These are phyloP conservation scores for Xylariaceae sp. DNA, from an alignment of 2,329 filamentous ascomycete genomes.

Conservation along the genomic window DNA sequence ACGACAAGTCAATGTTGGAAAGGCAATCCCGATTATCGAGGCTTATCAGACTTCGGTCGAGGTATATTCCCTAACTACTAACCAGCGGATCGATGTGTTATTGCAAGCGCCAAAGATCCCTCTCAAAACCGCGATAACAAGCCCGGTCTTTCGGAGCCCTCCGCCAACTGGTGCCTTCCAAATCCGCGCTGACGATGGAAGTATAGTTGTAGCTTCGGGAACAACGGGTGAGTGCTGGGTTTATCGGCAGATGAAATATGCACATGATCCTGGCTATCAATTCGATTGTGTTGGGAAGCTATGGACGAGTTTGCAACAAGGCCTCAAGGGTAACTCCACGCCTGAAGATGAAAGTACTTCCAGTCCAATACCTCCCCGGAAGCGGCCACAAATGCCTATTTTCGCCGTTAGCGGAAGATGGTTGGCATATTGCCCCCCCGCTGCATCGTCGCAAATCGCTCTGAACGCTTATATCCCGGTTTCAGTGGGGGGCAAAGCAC, in stretches of 20 bases:
- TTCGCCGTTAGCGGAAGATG: slow-evolving; percentile 74
- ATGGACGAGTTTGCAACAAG: slow-evolving; percentile 84
- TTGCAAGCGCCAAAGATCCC: slow-evolving; percentile 71
- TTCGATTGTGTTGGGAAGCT: slow-evolving; percentile 82
- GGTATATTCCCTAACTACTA: slow-evolving; percentile 83
- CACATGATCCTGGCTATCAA: slow-evolving; percentile 49
- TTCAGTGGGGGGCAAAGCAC: slow-evolving; percentile 58
- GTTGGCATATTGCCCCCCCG: slow-evolving; percentile 77
- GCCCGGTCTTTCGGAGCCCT: slow-evolving; percentile 71
- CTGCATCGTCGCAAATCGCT: slow-evolving; percentile 72
- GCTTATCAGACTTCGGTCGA: slow-evolving; percentile 88
- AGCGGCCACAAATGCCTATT: slow-evolving; percentile 65
- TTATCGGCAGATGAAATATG: slow-evolving; percentile 59
- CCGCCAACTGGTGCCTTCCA: slow-evolving; percentile 74
- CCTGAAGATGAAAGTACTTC: slow-evolving; percentile 54
- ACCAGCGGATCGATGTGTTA: slow-evolving; percentile 72
- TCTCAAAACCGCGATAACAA: slow-evolving; percentile 62
- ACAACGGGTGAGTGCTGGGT: slow-evolving; percentile 87
- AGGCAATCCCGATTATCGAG: slow-evolving; percentile 51
- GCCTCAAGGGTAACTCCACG: slow-evolving; percentile 53
- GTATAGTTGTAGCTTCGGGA: slow-evolving; percentile 77
- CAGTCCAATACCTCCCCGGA: slow-evolving; percentile 45
- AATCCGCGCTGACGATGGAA: slow-evolving; percentile 74
- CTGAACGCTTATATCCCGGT: slow-evolving; percentile 70
- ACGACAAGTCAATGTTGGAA: slow-evolving; percentile 45